Evolutionary conservation across 768 basidiomycete species (phyloP), one percentile per base, ranked within the genome.

Genomic region (Mycena filopes): DNA sequence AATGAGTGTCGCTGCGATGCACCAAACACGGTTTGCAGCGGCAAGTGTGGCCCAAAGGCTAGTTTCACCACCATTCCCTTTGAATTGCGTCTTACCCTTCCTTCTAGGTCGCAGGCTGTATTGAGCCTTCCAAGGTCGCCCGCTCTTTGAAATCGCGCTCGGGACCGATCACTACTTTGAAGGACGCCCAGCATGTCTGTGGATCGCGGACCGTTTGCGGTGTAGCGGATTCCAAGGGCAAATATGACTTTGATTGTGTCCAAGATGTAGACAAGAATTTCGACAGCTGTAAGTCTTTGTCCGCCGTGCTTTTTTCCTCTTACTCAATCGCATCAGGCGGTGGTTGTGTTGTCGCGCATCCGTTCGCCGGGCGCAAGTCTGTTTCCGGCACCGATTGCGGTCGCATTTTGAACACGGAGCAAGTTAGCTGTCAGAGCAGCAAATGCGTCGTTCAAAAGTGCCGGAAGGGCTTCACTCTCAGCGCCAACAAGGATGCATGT

Each of bases 71-170:
- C 15, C 16, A 2, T 41, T 26, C 18, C 16, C 4, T 10, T 50
- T 15, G 21, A 55, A 18, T 25, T 41, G 25, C 26, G n/a, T 45
- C 15, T 53, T 18, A 66, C 54, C 26, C 29, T 23, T 8, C 33
- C 3, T 21, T 43, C 6, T 33, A 63, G 46, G 26, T 5, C 18
- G 20, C 46, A 10, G 47, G 33, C 23, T 58, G 31, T 23, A 48
- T 49, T 40, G 25, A n/a, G n/a, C n/a, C 67, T 4, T 69, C 67
- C 40, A 21, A 26, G n/a, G 11, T 46, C 21, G 28, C 67, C 59
- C 63, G 63, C 23, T 64, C 67, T 25, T 5, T 58, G 28, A 69
- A 59, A 61, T 55, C 65, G 46, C 67, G 60, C 38, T 13, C 20
- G 28, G 13, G n/a, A n/a, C 31, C n/a, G 18, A 61, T 68, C 28